Evolutionary conservation across 495 filamentous ascomycete species (phyloP).

Genomic region (Hyaloscypha finlandica): DNA sequence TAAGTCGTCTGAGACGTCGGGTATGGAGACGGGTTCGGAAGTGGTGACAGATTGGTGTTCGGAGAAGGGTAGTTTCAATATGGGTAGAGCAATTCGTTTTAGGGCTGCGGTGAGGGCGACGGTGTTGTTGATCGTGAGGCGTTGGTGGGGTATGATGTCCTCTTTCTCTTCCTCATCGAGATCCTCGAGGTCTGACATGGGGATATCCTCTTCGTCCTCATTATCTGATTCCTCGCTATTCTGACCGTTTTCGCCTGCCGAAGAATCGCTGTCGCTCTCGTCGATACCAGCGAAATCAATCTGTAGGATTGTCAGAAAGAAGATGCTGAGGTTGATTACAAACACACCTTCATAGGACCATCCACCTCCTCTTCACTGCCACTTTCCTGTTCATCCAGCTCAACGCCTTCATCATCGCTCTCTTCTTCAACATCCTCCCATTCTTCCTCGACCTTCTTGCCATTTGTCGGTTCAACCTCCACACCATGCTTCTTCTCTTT

Average conservation of each 20-base stretch:
- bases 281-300: conserved; percentile 42
- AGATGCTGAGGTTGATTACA: not conserved
- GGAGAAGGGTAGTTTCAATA: conserved; percentile 51
- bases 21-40: conserved; percentile 46
- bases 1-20: conserved; percentile 83
- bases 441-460: conserved; percentile 40
- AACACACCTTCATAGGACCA: conserved; percentile 22
- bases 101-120: conserved; percentile 75
- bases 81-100: conserved; percentile 73
- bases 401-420: conserved; percentile 26
- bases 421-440: conserved; percentile 25
- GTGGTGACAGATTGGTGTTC: conserved; percentile 60
- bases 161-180: conserved; percentile 79
- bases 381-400: conserved; percentile 47
- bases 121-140: conserved; percentile 97
- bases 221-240: conserved; percentile 35
- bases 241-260: conserved; percentile 39
- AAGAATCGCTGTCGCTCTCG: conserved; percentile 36
- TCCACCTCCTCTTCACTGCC: conserved; percentile 23
- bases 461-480: conserved; percentile 48
- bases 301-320: conserved; percentile 16
- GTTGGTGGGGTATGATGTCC: conserved; percentile 84
- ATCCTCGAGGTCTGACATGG: conserved; percentile 78
- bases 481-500: conserved; percentile 44
- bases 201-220: conserved; percentile 71